Base-by-base conservation (phyloP, 78 protist genomes). In the Chrysochromulina parva region DNA sequence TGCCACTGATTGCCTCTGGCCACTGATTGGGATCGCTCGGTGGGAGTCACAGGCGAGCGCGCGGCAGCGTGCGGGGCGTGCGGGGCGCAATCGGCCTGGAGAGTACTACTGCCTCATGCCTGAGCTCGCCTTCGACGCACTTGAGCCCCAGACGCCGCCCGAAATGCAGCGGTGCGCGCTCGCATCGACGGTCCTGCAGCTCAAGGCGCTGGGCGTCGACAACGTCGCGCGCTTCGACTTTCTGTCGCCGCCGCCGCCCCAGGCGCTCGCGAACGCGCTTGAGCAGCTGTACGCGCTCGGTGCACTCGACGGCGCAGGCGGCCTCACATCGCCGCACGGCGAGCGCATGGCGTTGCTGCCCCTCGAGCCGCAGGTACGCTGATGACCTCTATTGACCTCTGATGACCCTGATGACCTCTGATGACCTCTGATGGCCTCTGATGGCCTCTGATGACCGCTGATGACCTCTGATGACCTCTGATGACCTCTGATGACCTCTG, bases 201-300 rank as follows among this genome's bases (percentile, higher is more conserved):
- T 92, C 57, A 87, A 88, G 91, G 91, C 96, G n/a, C 69, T 93
- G 22, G 99, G 99, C 52, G 93, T 97, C 26, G 95, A 94, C 87
- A 90, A 97, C 89, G 65, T 97, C 7, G 17, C 90, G 47, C 91
- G 89, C 81, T 98, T 98, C 69, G 98, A 96, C 76, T 96, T 93
- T 52, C 66, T 96, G 3, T 88, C 97, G 28, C 97, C 97, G 57
- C 99, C 99, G 1, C 94, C 97, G 16, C 88, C 84, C 47, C 62
- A 26, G 78, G 1, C 48, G 22, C 59, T 88, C 38, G 60, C 85
- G 54, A 0, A 6, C 62, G 90, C 85, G 52, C 85, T 91, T 19
- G 88, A 80, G 90, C 5, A 11, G 10, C 92, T 97, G 7, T 96
- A 86, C 90, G 95, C 97, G n/a, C 92, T 97, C 38, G 97, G 96